Conservation (phyloP, 2,329 filamentous ascomycete species). For the Pseudogymnoascus sp. region DNA sequence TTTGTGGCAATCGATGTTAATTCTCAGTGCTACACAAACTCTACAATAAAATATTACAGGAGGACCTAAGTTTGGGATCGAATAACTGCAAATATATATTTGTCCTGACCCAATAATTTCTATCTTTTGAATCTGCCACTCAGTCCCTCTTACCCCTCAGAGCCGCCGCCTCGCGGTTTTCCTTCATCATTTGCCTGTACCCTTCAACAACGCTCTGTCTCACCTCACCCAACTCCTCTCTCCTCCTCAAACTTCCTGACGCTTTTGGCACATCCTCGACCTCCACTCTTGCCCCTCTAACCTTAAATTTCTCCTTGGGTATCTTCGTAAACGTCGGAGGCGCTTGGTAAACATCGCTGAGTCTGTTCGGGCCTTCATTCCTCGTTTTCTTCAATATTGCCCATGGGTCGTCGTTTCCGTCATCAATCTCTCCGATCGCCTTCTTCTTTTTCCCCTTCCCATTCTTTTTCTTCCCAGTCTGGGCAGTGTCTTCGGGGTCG, state of each 20-base stretch:
- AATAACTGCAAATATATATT: not conserved
- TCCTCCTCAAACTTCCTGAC: constrained; percentile 61
- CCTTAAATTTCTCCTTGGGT: constrained; percentile 31
- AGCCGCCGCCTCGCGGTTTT: constrained; percentile 24
- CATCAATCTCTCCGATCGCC: constrained; percentile 37
- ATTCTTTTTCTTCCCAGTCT: constrained; percentile 30
- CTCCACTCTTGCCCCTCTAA: constrained; percentile 55
- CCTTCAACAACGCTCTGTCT: constrained; percentile 63
- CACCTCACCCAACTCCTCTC: constrained; percentile 65
- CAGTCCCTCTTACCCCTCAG: not conserved
- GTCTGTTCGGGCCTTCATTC: constrained; percentile 22
- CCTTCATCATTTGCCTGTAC: constrained; percentile 63
- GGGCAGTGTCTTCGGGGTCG: constrained; percentile 43
- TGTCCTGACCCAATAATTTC: not conserved
- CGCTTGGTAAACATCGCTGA: constrained; percentile 33
- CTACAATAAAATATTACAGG: not conserved
- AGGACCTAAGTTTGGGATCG: not conserved
- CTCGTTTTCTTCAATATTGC: constrained; percentile 24
- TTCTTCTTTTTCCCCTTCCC: constrained; percentile 24
- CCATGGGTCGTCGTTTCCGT: constrained; percentile 29
- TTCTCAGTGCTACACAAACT: not conserved
- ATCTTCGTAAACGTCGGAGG: constrained; percentile 27
- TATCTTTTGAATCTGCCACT: not conserved
- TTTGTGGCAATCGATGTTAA: not conserved
- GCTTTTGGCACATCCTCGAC: constrained; percentile 61